A percentile compares a stretch with the other conserved stretches of the same genome.
These are phyloP conservation scores for Picea abies DNA, from an alignment of 83 land plant species.

Conservation along the genomic window DNA sequence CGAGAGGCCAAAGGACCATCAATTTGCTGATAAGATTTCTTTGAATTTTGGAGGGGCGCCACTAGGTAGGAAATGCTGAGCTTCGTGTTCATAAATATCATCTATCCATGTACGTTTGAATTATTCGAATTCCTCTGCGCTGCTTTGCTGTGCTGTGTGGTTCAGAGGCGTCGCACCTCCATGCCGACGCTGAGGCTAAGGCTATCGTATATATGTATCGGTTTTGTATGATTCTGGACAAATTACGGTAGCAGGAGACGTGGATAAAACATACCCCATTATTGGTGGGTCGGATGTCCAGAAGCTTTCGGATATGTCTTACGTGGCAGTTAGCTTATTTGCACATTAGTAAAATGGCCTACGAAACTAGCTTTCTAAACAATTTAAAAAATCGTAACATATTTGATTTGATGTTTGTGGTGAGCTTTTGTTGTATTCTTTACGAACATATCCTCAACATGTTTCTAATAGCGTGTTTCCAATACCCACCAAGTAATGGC, in stretches of 20 bases:
- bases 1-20: not conserved
- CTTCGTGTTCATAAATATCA: not conserved
- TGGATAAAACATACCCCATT: not conserved
- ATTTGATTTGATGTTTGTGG: no score
- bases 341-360: no score
- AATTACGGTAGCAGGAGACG: not conserved
- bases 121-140: not conserved
- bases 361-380: no score
- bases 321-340: no score
- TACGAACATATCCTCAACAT: no score
- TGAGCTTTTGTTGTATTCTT: no score
- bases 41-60: no score
- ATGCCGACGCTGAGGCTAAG: not conserved
- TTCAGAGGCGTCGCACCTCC: not conserved
- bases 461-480: no score
- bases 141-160: not conserved
- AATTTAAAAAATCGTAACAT: no score
- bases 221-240: not conserved
- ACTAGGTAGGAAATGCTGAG: not conserved
- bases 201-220: not conserved
- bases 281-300: slow-evolving; percentile 1
- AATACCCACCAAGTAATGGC: no score
- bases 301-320: no score
- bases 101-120: no score
- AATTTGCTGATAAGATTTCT: not conserved